Evolutionary conservation across 2,329 filamentous ascomycete species (phyloP).

Genomic region (Fusarium sarcochroum): DNA sequence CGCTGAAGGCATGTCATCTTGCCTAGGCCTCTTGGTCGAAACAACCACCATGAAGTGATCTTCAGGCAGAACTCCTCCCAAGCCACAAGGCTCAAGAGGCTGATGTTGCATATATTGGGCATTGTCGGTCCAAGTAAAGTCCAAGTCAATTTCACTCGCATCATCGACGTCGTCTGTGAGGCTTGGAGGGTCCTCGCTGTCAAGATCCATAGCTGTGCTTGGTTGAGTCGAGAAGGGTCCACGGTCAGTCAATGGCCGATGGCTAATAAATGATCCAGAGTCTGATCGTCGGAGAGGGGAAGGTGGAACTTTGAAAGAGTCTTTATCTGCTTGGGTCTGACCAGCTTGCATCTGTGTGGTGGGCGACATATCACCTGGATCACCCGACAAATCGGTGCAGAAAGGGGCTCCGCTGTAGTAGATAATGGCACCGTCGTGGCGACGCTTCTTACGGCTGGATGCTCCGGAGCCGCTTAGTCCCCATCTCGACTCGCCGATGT

Average conservation of each 20-base stretch:
- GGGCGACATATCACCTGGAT: constrained; percentile 66
- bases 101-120: constrained; percentile 56
- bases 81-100: constrained; percentile 68
- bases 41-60: constrained; percentile 74
- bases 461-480: constrained; percentile 63
- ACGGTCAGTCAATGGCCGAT: constrained; percentile 64
- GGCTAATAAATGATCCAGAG: constrained; percentile 66
- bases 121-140: constrained; percentile 63
- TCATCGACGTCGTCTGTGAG: constrained; percentile 55
- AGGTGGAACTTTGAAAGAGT: constrained; percentile 36
- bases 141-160: constrained; percentile 58
- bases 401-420: constrained; percentile 87
- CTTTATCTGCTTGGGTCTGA: constrained; percentile 51
- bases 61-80: constrained; percentile 72
- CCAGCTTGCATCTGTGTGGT: constrained; percentile 64
- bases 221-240: constrained; percentile 21
- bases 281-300: constrained; percentile 56
- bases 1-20: constrained; percentile 26
- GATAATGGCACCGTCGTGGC: constrained; percentile 81
- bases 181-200: constrained; percentile 48
- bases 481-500: constrained; percentile 63
- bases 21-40: constrained; percentile 61
- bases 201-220: constrained; percentile 50
- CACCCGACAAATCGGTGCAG: constrained; percentile 83
- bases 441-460: constrained; percentile 66